These are phyloP conservation scores for Penicillium fimorum DNA, from an alignment of 495 filamentous ascomycete genomes.

Conservation along the genomic window DNA sequence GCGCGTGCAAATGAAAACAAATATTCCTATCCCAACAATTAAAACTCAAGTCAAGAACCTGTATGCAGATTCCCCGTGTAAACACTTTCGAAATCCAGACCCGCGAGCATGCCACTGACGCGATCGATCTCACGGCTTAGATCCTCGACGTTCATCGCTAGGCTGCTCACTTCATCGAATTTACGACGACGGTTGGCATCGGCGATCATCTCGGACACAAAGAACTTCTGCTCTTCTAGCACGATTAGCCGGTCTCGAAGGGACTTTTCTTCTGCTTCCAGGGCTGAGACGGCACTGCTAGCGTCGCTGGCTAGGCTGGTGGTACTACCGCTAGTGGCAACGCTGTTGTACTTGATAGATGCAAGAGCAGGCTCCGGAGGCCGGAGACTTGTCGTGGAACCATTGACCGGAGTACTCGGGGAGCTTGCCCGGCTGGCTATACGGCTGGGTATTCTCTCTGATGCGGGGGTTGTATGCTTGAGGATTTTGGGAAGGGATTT, in stretches of 20 bases:
- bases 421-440: conserved; percentile 33
- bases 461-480: conserved; percentile 61
- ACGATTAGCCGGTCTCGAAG: conserved; percentile 81
- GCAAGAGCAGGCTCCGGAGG: conserved; percentile 52
- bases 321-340: conserved; percentile 52
- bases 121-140: conserved; percentile 78
- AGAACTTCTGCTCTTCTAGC: conserved; percentile 90
- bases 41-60: conserved; percentile 14
- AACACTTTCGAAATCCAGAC: conserved; percentile 51
- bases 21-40: not conserved
- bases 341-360: conserved; percentile 56
- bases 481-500: conserved; percentile 82
- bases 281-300: conserved; percentile 62
- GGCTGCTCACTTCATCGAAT: conserved; percentile 83
- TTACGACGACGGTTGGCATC: conserved; percentile 76
- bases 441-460: conserved; percentile 26
- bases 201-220: conserved; percentile 85
- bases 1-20: conserved; percentile 1
- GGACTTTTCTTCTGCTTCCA: conserved; percentile 86
- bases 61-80: conserved; percentile 39
- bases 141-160: conserved; percentile 81
- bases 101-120: conserved; percentile 52
- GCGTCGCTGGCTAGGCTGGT: conserved; percentile 59
- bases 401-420: conserved; percentile 32
- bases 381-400: conserved; percentile 36